Percentiles rank a stretch among this genome's conserved stretches.
Conservation (phyloP, 2,329 filamentous ascomycete species). For the Colletotrichum tropicale region DNA sequence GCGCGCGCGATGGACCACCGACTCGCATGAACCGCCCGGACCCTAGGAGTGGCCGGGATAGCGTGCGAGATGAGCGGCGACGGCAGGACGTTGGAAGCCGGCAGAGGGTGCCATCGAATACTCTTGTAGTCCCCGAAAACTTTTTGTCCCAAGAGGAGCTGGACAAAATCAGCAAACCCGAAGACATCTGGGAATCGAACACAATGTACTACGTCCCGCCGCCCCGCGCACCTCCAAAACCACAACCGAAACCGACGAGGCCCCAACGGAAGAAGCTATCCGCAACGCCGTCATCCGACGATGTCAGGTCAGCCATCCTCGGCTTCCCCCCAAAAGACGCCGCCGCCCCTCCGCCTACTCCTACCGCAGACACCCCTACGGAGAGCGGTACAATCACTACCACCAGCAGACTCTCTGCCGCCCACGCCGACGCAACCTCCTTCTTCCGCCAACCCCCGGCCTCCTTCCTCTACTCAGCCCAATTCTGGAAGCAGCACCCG, state of each 20-base stretch:
- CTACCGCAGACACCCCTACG: not conserved
- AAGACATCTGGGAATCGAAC: not conserved
- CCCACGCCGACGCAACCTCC: not conserved
- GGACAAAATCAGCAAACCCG: not conserved
- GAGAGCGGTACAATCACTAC: not conserved
- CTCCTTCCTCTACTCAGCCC: conserved; percentile 55
- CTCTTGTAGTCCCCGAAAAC: not conserved
- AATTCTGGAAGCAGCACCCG: conserved; percentile 51
- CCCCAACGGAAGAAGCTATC: not conserved
- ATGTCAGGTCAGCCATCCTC: not conserved
- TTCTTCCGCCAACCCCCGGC: conserved; percentile 12
- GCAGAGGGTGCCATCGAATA: not conserved
- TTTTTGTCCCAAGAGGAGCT: not conserved
- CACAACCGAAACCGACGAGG: not conserved
- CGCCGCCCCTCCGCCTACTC: not conserved
- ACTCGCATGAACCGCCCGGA: not conserved
- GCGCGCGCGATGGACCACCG: not conserved
- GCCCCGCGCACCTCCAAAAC: not conserved
- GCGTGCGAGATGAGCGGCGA: not conserved
- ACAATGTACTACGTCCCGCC: not conserved
- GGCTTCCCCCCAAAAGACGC: not conserved
- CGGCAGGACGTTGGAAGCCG: not conserved
- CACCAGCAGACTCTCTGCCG: not conserved
- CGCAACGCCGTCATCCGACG: not conserved
- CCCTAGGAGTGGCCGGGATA: not conserved